These are phyloP conservation scores for Urochloa ruziziensis DNA, from an alignment of 176 grass and related monocot genomes.

Conservation along the genomic window DNA sequence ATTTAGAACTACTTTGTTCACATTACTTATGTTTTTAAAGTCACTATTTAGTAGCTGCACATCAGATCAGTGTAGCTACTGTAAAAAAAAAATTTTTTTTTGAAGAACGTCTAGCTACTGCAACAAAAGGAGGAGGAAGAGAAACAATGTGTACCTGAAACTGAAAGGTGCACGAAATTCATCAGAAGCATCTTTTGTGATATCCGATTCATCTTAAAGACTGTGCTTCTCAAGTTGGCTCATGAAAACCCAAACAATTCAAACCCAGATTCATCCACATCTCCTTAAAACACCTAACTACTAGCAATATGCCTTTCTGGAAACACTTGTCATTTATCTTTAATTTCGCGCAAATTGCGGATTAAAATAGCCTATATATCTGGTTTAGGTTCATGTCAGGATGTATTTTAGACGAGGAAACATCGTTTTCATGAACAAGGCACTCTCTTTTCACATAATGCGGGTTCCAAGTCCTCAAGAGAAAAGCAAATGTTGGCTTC, in stretches of 20 bases:
- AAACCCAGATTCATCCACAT: conserved; percentile 14
- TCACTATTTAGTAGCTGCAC: neutral
- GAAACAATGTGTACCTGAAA: neutral
- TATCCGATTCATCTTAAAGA: neutral
- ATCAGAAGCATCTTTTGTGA: neutral
- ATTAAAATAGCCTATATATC: neutral
- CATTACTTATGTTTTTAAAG: neutral
- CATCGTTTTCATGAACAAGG: conserved; percentile 26
- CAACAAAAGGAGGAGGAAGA: neutral
- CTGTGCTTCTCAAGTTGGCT: conserved; percentile 11
- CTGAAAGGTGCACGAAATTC: neutral
- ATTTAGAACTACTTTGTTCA: neutral
- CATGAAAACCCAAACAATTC: neutral
- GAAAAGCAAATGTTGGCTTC: neutral
- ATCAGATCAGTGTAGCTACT: neutral
- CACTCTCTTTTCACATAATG: conserved; percentile 1
- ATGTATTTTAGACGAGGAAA: conserved; percentile 46
- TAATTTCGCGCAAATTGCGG: neutral
- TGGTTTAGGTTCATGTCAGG: conserved; percentile 30
- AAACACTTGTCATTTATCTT: conserved; percentile 16
- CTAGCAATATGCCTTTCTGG: conserved; percentile 2
- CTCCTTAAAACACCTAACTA: neutral
- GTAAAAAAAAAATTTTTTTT: too few relatives aligned
- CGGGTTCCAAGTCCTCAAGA: neutral
- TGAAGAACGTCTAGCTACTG: neutral